Conservation (phyloP, 2,329 filamentous ascomycete species). For the Paecilomyces sp. region DNA sequence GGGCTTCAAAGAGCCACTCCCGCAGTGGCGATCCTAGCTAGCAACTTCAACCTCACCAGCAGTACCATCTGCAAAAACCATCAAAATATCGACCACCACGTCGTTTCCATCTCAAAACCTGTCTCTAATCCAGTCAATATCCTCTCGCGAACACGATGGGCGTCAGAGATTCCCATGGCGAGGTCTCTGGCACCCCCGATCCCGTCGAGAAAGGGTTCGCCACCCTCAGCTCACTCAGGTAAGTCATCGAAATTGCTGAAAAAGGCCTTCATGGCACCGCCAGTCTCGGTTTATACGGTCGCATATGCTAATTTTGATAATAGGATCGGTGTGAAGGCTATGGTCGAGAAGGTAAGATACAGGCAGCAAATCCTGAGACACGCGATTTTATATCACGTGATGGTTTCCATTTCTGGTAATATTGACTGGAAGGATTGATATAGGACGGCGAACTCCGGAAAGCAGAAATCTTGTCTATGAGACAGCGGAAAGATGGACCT, state of each 20-base stretch:
- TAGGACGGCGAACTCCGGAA: conserved; percentile 77
- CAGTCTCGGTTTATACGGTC: conserved; percentile 23
- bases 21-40: not conserved
- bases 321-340: conserved; percentile 61
- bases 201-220: conserved; percentile 71
- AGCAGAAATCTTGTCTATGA: conserved; percentile 93
- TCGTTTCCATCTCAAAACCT: conserved; percentile 13
- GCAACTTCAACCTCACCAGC: conserved; percentile 2
- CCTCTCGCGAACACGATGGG: conserved; percentile 39
- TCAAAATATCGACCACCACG: conserved; percentile 12
- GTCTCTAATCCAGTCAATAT: conserved; percentile 1
- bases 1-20: not conserved
- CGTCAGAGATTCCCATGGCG: conserved; percentile 47
- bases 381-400: conserved; percentile 25
- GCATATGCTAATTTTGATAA: conserved; percentile 21
- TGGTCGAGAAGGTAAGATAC: conserved; percentile 59
- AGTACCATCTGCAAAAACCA: conserved; percentile 5
- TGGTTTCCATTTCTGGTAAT: conserved; percentile 2
- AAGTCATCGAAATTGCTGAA: conserved; percentile 27
- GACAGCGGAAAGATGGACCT: conserved; percentile 77
- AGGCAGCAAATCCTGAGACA: conserved; percentile 7
- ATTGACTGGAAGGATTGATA: conserved; percentile 7
- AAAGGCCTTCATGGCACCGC: conserved; percentile 1
- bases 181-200: conserved; percentile 49
- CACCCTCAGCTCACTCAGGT: conserved; percentile 77